These are phyloP conservation scores for Striga asiatica DNA, from an alignment of 257 asterid genomes.

Conservation along the genomic window DNA sequence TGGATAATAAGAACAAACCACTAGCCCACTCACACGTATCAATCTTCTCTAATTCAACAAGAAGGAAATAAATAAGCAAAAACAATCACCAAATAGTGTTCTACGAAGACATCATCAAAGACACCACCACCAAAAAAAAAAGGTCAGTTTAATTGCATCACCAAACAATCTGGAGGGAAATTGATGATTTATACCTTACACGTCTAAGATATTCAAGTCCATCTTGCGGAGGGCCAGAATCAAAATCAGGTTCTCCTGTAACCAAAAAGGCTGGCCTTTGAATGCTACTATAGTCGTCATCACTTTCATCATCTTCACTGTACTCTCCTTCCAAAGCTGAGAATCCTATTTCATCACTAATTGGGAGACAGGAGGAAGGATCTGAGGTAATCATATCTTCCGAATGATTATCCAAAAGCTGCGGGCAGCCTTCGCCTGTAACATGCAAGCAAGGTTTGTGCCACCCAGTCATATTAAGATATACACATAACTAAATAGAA, in stretches of 20 bases:
- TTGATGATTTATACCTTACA: conserved; percentile 53
- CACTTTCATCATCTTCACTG: conserved; percentile 51
- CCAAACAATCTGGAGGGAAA: conserved; percentile 3
- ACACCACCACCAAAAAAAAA: not conserved
- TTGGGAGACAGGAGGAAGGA: conserved; percentile 21
- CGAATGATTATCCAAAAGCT: conserved; percentile 20
- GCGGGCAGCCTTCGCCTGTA: conserved; percentile 36
- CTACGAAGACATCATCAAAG: not conserved
- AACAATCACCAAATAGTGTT: not conserved
- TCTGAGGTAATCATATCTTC: conserved; percentile 16
- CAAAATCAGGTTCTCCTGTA: conserved; percentile 87
- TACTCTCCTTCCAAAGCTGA: conserved; percentile 34
- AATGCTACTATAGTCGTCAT: conserved; percentile 67
- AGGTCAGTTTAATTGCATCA: not conserved
- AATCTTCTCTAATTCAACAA: no score
- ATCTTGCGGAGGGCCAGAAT: conserved; percentile 89
- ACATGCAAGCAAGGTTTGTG: conserved; percentile 12
- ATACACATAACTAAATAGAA: not conserved
- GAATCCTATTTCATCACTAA: conserved; percentile 26
- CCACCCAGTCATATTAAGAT: conserved; percentile 6
- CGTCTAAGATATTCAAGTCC: conserved; percentile 96
- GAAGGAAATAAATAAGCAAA: no score
- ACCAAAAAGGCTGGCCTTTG: conserved; percentile 77
- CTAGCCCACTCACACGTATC: not conserved
- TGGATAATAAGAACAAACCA: not conserved